Conservation (phyloP, 2,329 filamentous ascomycete genomes). For the Ophiosphaerella narmari region DNA sequence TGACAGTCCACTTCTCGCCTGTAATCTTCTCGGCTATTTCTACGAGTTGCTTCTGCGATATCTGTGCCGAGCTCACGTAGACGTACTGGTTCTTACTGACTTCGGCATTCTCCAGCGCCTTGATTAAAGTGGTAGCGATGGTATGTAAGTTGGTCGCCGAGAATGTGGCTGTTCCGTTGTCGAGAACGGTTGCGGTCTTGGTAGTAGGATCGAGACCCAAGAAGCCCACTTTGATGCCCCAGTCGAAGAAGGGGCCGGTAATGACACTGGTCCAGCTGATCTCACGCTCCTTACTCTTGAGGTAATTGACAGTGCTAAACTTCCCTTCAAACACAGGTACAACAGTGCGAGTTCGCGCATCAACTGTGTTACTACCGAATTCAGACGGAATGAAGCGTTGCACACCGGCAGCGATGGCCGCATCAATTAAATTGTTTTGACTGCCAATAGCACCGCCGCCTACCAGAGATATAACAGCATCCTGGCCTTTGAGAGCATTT, state of each 20-base stretch:
- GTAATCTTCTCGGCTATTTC: constrained; percentile 58
- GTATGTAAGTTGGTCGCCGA: constrained; percentile 57
- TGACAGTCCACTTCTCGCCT: constrained; percentile 57
- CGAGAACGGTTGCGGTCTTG: constrained; percentile 60
- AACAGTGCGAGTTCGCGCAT: constrained; percentile 39
- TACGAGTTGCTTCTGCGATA: constrained; percentile 63
- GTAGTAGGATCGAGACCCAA: constrained; percentile 57
- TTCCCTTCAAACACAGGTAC: constrained; percentile 62
- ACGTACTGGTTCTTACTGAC: constrained; percentile 64
- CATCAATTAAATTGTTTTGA: constrained; percentile 61
- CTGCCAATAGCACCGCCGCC: constrained; percentile 48
- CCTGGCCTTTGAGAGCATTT: constrained; percentile 59
- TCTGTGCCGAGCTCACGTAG: constrained; percentile 61
- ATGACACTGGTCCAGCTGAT: constrained; percentile 61
- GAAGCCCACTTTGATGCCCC: constrained; percentile 55
- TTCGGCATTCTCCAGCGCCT: constrained; percentile 55
- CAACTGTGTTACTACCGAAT: constrained; percentile 54
- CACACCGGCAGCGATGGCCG: constrained; percentile 63
- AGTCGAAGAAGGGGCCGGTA: constrained; percentile 56
- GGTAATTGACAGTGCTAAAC: constrained; percentile 54
- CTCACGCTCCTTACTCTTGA: constrained; percentile 52
- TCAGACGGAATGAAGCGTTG: constrained; percentile 67
- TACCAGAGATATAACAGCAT: constrained; percentile 60
- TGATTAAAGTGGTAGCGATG: constrained; percentile 58
- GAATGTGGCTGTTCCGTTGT: constrained; percentile 60